phyloP scores from a whole-genome alignment of 2,329 filamentous ascomycete genomes.

The Sporothrix protearum region DNA sequence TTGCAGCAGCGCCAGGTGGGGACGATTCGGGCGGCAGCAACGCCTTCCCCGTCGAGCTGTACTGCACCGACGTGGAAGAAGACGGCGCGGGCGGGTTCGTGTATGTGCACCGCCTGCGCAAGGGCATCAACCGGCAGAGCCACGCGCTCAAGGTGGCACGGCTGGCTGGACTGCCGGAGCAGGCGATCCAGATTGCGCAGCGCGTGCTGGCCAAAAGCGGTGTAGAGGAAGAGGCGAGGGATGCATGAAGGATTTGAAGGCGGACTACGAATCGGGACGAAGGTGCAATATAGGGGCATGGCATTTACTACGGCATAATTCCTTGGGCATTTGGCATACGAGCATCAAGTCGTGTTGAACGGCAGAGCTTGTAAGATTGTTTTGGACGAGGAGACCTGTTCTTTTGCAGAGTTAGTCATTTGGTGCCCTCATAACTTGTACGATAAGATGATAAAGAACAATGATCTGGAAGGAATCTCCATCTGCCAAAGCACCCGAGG shows the following conservation, averaged over 20 bases:
- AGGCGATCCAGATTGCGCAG: conserved; percentile 65
- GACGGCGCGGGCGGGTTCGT: conserved; percentile 67
- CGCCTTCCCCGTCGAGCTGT: conserved; percentile 58
- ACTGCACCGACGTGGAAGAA: conserved; percentile 87
- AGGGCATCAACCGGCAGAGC: conserved; percentile 78
- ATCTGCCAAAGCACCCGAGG: not conserved
- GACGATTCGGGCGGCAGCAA: conserved; percentile 28
- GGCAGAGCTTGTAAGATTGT: not conserved
- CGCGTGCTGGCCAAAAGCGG: conserved; percentile 46
- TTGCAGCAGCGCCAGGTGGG: conserved; percentile 37
- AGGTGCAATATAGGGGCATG: not conserved
- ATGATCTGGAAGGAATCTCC: conserved; percentile 16
- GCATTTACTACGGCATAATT: not conserved
- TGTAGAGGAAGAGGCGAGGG: not conserved
- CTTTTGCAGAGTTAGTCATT: conserved; percentile 13
- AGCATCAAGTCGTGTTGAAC: not conserved
- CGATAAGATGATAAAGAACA: not conserved
- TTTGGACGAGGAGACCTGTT: not conserved
- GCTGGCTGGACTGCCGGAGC: conserved; percentile 75
- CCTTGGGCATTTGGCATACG: not conserved
- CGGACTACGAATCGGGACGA: conserved; percentile 18
- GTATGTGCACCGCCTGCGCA: conserved; percentile 78
- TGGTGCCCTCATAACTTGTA: conserved; percentile 14
- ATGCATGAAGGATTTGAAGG: not conserved
- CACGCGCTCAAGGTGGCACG: conserved; percentile 94